Conservation (phyloP, 1,284 basidiomycete species). For the Apiotrichum laibachii region DNA sequence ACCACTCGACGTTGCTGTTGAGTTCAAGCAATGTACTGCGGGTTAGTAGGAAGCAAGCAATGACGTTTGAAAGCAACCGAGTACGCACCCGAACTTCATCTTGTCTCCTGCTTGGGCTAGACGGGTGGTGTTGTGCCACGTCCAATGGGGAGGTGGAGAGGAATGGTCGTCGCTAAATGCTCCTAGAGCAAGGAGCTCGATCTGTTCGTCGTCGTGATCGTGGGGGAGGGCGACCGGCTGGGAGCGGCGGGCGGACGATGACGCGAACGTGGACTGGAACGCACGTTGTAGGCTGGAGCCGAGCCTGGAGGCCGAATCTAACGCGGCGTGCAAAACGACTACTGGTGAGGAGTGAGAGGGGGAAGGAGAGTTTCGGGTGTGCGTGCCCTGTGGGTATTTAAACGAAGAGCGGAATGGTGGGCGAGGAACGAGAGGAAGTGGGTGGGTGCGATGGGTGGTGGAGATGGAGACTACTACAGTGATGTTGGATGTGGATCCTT, state of each 20-base stretch:
- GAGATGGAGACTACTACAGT: too few species aligned
- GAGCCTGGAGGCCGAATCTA: conserved; percentile 4
- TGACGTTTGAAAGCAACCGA: not conserved
- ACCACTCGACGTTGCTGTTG: conserved; percentile 92
- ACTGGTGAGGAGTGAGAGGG: not conserved
- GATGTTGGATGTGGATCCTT: too few species aligned
- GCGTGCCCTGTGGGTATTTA: not conserved
- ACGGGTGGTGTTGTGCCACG: conserved; percentile 27
- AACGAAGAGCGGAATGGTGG: not conserved
- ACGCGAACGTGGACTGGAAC: conserved; percentile 1
- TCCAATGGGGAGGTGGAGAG: conserved; percentile 19
- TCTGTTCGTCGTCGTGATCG: conserved; percentile 13
- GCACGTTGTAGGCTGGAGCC: conserved; percentile 11
- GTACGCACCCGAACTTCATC: conserved; percentile 54
- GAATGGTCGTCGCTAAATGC: not conserved
- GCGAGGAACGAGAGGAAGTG: not conserved
- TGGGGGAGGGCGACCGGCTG: conserved; percentile 11
- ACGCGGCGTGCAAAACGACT: not conserved
- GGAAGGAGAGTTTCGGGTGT: not conserved
- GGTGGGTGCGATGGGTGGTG: too few species aligned
- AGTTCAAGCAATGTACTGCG: conserved; percentile 76
- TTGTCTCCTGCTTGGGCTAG: conserved; percentile 37
- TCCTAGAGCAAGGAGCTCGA: conserved; percentile 14
- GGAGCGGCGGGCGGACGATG: not conserved
- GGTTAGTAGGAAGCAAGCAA: not conserved